A percentile compares a stretch with the other conserved stretches of the same genome.
Evolutionary conservation across 306 rosid genomes (phyloP).

Genomic region (Urtica urens): DNA sequence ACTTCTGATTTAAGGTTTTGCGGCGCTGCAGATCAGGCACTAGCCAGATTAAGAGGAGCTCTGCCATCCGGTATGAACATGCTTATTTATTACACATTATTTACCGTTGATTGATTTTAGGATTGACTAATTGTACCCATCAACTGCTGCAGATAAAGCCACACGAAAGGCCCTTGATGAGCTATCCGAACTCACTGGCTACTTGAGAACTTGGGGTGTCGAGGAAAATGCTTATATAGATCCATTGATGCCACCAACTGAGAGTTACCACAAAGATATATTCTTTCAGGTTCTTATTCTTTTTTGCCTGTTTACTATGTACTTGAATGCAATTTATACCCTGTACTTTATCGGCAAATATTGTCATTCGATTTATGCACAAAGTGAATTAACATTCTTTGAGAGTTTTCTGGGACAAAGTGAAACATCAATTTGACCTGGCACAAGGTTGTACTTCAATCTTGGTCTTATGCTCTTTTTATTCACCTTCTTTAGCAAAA

Average conservation of each 20-base stretch:
- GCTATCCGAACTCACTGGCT: slow-evolving; percentile 60
- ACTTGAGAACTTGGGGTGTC: slow-evolving; percentile 78
- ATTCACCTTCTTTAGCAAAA: no score
- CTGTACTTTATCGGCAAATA: no score
- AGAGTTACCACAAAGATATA: slow-evolving; percentile 68
- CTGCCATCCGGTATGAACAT: slow-evolving; percentile 52
- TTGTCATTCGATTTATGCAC: no score
- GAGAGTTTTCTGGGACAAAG: no score
- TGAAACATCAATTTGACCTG: no score
- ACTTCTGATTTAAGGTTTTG: slow-evolving; percentile 83
- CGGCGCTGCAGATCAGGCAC: slow-evolving; percentile 76
- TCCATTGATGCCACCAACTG: slow-evolving; percentile 80
- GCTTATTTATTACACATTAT: slow-evolving; percentile 14
- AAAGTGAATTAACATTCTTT: no score
- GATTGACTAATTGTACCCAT: slow-evolving; percentile 8
- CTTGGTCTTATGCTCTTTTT: no score
- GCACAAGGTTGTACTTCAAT: no score
- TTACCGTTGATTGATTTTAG: slow-evolving; percentile 1
- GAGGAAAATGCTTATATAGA: slow-evolving; percentile 60
- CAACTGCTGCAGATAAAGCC: slow-evolving; percentile 55
- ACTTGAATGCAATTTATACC: no score
- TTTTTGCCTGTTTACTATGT: no score
- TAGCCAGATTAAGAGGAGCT: slow-evolving; percentile 93
- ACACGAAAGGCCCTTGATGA: slow-evolving; percentile 84
- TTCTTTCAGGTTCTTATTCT: slow-evolving; percentile 72